These are phyloP conservation scores for Dipteronia dyeriana DNA, from an alignment of 345 rosid species.

Conservation along the genomic window DNA sequence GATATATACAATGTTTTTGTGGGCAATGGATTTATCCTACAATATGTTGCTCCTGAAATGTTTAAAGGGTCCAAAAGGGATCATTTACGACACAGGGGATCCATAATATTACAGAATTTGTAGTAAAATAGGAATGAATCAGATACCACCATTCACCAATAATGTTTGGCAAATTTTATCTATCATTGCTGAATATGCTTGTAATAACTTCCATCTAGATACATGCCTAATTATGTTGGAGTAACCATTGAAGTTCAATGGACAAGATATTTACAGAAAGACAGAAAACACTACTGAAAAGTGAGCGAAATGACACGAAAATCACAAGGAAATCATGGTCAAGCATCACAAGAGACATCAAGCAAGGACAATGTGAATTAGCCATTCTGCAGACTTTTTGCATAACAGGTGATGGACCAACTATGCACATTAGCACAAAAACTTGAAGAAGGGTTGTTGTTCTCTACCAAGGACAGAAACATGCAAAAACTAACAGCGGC, in stretches of 20 bases:
- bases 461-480: no score
- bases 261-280: background rate
- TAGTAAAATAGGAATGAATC: background rate
- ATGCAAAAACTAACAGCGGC: background rate
- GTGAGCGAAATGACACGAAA: background rate
- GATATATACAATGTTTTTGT: background rate
- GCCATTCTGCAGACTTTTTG: background rate
- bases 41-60: background rate
- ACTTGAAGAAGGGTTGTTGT: no score
- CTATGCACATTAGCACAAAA: background rate
- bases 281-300: background rate
- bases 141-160: background rate
- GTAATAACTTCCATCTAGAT: background rate
- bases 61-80: background rate
- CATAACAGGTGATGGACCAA: background rate
- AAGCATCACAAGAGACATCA: background rate
- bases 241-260: constrained; percentile 1
- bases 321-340: background rate
- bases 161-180: background rate
- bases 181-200: no score
- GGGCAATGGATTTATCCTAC: background rate
- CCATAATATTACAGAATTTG: background rate
- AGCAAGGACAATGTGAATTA: background rate
- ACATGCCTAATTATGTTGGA: constrained; percentile 1
- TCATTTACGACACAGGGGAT: background rate